Percentiles rank a stretch among this genome's conserved stretches.
Evolutionary conservation across 768 basidiomycete species (phyloP).

Genomic region (Russula griseocarnosa): DNA sequence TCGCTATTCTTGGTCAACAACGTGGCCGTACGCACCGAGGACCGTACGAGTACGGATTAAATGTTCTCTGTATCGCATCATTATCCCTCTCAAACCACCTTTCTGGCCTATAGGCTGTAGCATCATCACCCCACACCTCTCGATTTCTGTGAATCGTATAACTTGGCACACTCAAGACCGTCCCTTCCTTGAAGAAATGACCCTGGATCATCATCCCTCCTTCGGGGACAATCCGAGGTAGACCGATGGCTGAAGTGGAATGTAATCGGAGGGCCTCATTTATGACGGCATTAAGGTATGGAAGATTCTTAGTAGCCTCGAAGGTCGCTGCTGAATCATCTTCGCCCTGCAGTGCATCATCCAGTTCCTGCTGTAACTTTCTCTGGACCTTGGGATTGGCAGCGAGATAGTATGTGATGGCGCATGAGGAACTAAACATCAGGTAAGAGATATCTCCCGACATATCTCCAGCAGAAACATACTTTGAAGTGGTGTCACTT

Average conservation of each 20-base stretch:
- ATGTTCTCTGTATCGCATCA: conserved; percentile 59
- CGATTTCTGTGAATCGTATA: conserved; percentile 78
- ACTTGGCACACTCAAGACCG: conserved; percentile 73
- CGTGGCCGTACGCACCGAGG: conserved; percentile 50
- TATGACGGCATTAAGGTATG: conserved; percentile 84
- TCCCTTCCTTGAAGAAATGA: conserved; percentile 64
- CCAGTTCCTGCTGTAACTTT: conserved; percentile 75
- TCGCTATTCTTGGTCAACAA: background rate
- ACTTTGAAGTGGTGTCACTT: conserved; percentile 93
- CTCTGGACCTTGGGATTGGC: conserved; percentile 57
- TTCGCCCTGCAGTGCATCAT: conserved; percentile 51
- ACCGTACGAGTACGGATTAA: conserved; percentile 84
- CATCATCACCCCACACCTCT: conserved; percentile 73
- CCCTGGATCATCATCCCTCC: conserved; percentile 63
- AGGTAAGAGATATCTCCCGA: background rate
- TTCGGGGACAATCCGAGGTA: conserved; percentile 73
- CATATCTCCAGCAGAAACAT: conserved; percentile 31
- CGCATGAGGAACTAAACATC: conserved; percentile 70
- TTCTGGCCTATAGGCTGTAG: conserved; percentile 72
- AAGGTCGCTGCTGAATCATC: conserved; percentile 60
- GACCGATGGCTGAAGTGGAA: conserved; percentile 77
- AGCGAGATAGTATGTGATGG: conserved; percentile 82
- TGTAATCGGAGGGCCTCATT: conserved; percentile 83
- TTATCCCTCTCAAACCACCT: conserved; percentile 76
- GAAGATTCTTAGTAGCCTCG: conserved; percentile 66